Conservation (phyloP, 2,329 filamentous ascomycete genomes). For the Claviceps spartinae region DNA sequence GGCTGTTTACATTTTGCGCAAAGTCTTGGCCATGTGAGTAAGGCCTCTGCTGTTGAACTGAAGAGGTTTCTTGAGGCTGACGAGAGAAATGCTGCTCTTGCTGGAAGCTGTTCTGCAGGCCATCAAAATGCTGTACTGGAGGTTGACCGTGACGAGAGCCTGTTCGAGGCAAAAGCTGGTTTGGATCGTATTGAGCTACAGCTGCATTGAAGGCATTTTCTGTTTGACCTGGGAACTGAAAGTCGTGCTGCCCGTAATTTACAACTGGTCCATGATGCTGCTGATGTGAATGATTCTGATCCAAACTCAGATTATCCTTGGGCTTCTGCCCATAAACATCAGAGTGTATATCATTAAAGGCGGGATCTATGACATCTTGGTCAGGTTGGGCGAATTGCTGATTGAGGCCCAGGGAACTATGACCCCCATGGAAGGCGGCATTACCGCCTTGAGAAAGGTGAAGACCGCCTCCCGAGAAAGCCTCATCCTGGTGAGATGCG, state of each 20-base stretch:
- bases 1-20: conserved; percentile 3
- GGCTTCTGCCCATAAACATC: conserved; percentile 24
- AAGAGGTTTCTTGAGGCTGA: conserved; percentile 17
- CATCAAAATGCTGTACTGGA: conserved; percentile 20
- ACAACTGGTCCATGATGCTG: conserved; percentile 14
- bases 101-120: conserved; percentile 13
- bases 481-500: conserved; percentile 17
- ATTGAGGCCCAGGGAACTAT: conserved; percentile 18
- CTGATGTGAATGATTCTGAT: conserved; percentile 16
- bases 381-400: conserved; percentile 21
- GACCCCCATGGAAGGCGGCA: conserved; percentile 17
- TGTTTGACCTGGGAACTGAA: conserved; percentile 19
- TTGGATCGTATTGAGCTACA: conserved; percentile 19
- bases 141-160: conserved; percentile 20
- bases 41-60: conserved; percentile 1
- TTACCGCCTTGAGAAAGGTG: conserved; percentile 17
- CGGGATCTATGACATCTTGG: conserved; percentile 24
- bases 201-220: conserved; percentile 20
- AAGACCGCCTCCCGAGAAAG: conserved; percentile 18
- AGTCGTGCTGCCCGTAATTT: conserved; percentile 20
- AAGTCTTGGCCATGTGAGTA: conserved; percentile 5
- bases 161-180: conserved; percentile 21
- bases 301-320: conserved; percentile 15
- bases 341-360: conserved; percentile 23
- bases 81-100: conserved; percentile 15